Base-by-base conservation (phyloP, 202 grass and related monocot species). In the Hordeum pubiflorum region DNA sequence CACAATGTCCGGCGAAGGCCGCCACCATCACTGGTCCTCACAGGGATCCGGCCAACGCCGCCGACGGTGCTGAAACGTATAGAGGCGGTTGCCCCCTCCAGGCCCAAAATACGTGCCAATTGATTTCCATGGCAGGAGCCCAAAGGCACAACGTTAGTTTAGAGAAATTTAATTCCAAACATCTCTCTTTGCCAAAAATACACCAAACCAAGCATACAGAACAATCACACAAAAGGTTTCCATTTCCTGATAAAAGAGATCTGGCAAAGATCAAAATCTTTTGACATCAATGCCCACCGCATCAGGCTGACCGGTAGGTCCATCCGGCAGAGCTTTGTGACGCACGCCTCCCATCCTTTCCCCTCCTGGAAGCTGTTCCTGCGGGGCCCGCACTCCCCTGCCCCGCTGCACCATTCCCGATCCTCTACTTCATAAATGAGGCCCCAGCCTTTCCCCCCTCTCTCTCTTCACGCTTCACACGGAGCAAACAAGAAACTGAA, bases 391-490 rank as follows among this genome's bases (percentile, higher is more conserved):
- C 72, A 23, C 2, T 12, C 39, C 65, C 36, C 55, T 23, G 21
- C 55, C 4, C 68, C 37, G 36, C 60, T 75, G 81, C 86, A 57
- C 86, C 18, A 57, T 78, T 83, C 79, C 76, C 83, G 22, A 82
- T 79, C 60, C 69, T 52, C 79, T 72, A 10, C 40, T 67, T 54
- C 60, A 18, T 77, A 73, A 48, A 82, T 75, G 54, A 23, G 15
- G 37, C 31, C 39, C 48, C 48, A 52, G 48, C 48, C 48, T 52
- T 52, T 52, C 18, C 6, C 44, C 44, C 43, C 13, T 18, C 17
- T 7, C 48, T 18, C 17, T 52, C 48, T 52, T 52, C 27, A 9
- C 78, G 29, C 62, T 12, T 4, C 50, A 58, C 78, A 20, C 79
- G 6, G 41, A 38, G 9, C 44, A 40, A 27, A 31, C 57, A n/a